These are phyloP conservation scores for Lenzites betulinus DNA, from an alignment of 768 basidiomycete species.

Conservation along the genomic window DNA sequence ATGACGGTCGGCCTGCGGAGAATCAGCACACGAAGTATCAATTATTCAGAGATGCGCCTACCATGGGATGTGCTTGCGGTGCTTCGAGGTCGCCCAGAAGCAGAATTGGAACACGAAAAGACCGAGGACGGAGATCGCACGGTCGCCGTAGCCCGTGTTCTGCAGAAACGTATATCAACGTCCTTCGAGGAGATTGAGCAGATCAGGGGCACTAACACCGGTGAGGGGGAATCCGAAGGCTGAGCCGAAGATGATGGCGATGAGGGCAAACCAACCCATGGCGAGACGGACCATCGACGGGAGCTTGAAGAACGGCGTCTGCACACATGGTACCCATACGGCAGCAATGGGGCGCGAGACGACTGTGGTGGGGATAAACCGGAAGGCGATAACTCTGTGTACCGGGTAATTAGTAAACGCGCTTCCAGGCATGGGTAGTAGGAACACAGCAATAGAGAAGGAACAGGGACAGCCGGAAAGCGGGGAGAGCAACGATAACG, in stretches of 20 bases:
- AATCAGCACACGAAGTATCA: neutral
- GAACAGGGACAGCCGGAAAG: too few relatives aligned
- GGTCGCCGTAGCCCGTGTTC: slow-evolving; percentile 72
- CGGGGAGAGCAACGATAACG: too few relatives aligned
- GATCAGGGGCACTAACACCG: slow-evolving; percentile 41
- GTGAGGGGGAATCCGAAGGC: slow-evolving; percentile 79
- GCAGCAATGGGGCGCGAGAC: slow-evolving; percentile 72
- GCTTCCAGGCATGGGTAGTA: neutral
- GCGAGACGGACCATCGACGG: slow-evolving; percentile 54
- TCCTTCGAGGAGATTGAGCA: slow-evolving; percentile 1
- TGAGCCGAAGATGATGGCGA: slow-evolving; percentile 81
- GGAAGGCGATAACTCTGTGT: slow-evolving; percentile 69
- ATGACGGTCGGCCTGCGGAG: slow-evolving; percentile 76
- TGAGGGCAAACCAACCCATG: slow-evolving; percentile 75
- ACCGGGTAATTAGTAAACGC: neutral
- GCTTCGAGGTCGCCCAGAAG: slow-evolving; percentile 69
- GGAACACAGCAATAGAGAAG: too few relatives aligned
- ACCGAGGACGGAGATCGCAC: slow-evolving; percentile 80
- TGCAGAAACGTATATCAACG: slow-evolving; percentile 31
- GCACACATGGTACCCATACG: slow-evolving; percentile 67
- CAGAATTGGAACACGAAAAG: slow-evolving; percentile 76
- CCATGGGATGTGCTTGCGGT: slow-evolving; percentile 73
- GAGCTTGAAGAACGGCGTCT: slow-evolving; percentile 68
- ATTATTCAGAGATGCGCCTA: slow-evolving; percentile 34
- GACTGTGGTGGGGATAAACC: slow-evolving; percentile 75